These are phyloP conservation scores for Rhododendron simsii DNA, from an alignment of 148 eudicot genomes.

Conservation along the genomic window DNA sequence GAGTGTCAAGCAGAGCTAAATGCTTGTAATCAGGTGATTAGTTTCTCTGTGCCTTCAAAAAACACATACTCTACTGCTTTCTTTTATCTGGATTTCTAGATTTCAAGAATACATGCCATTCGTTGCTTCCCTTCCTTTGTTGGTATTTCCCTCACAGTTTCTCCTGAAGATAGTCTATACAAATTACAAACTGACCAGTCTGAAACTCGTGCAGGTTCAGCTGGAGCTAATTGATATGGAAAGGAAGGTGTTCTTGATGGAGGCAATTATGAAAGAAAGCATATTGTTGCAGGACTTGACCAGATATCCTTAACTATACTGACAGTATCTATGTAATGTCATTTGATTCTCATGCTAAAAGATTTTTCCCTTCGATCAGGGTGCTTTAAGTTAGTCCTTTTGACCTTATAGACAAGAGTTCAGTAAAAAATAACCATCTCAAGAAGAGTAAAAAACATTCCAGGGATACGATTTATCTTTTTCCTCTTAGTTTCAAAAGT, in stretches of 20 bases:
- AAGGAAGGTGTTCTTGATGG: constrained; percentile 53
- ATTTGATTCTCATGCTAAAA: not conserved
- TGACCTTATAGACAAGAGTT: not conserved
- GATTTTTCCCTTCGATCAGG: not conserved
- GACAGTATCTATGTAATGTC: not conserved
- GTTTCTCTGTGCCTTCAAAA: constrained; percentile 3
- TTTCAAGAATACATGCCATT: not conserved
- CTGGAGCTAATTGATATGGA: constrained; percentile 41
- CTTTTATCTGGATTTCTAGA: not conserved
- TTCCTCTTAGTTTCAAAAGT: not conserved
- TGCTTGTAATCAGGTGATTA: constrained; percentile 18
- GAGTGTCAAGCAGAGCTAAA: too few species aligned
- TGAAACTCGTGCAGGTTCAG: constrained; percentile 42
- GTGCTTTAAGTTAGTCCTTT: too few species aligned
- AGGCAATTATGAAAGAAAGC: constrained; percentile 46
- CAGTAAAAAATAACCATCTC: not conserved
- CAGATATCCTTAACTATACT: constrained; percentile 52
- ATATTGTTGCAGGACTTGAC: constrained; percentile 56
- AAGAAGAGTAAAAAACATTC: not conserved
- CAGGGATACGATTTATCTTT: not conserved
- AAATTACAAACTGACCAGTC: not conserved
- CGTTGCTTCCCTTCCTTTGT: not conserved
- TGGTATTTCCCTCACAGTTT: not conserved
- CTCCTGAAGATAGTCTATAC: not conserved
- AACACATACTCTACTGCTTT: not conserved